These are phyloP conservation scores for Lobosporangium transversale DNA, from an alignment of 192 early-diverging fungal genomes.

Conservation along the genomic window DNA sequence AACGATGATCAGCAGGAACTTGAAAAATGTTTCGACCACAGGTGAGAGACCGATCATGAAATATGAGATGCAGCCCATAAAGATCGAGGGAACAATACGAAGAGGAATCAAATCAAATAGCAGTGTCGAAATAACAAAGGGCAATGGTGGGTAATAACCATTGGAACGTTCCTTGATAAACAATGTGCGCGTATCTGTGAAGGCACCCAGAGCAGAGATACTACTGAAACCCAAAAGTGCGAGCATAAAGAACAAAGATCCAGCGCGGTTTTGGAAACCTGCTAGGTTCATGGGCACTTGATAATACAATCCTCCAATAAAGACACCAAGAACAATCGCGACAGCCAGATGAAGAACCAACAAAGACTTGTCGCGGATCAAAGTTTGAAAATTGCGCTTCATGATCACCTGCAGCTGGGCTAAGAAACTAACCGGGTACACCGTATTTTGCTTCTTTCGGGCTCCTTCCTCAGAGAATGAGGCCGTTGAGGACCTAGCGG, in stretches of 20 bases:
- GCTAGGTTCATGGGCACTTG: constrained; percentile 62
- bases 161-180: constrained; percentile 64
- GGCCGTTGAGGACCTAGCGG: constrained; percentile 1
- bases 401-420: constrained; percentile 61
- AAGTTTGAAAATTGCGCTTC: constrained; percentile 55
- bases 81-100: constrained; percentile 69
- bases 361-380: constrained; percentile 57
- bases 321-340: constrained; percentile 63
- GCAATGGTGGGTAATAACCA: constrained; percentile 57
- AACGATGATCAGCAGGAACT: constrained; percentile 70
- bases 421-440: constrained; percentile 58
- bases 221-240: constrained; percentile 76
- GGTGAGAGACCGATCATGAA: constrained; percentile 76
- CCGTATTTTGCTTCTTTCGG: constrained; percentile 6
- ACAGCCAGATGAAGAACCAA: constrained; percentile 66
- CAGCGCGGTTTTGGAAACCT: constrained; percentile 81
- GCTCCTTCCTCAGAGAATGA: constrained; percentile 12
- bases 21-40: constrained; percentile 58
- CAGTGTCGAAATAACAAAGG: constrained; percentile 67
- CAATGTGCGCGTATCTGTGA: constrained; percentile 56
- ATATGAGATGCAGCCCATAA: constrained; percentile 74
- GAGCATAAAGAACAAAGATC: constrained; percentile 75
- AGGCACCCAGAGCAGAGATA: constrained; percentile 69
- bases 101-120: constrained; percentile 79
- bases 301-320: constrained; percentile 77